phyloP scores from a whole-genome alignment of 1,284 basidiomycete species.

The Naganishia sp. region DNA sequence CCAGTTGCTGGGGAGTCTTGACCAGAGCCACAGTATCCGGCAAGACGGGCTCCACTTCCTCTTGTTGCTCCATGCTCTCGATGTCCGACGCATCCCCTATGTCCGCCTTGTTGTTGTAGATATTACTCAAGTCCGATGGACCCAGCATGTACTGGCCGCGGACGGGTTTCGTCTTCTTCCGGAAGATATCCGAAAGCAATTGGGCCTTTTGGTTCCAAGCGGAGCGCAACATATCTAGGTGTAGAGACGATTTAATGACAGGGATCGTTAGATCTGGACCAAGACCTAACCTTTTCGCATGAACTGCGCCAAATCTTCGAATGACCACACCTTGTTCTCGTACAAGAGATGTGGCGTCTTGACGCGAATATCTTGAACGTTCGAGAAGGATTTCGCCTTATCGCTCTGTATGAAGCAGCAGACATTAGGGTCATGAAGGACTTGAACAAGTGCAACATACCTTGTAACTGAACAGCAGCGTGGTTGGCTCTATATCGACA shows the following conservation, averaged over 20 bases:
- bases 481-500: conserved; percentile 68
- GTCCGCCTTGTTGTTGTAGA: not conserved
- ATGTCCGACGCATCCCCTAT: not conserved
- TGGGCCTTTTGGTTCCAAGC: conserved; percentile 54
- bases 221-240: conserved; percentile 46
- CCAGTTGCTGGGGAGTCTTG: conserved; percentile 12
- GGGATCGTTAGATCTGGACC: not conserved
- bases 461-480: conserved; percentile 57
- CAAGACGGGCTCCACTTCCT: not conserved
- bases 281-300: conserved; percentile 70
- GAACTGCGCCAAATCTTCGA: conserved; percentile 76
- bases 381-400: conserved; percentile 56
- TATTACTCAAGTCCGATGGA: conserved; percentile 9
- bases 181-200: conserved; percentile 50
- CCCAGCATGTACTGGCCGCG: not conserved
- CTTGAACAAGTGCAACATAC: conserved; percentile 38
- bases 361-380: conserved; percentile 60
- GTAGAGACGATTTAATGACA: not conserved
- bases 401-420: conserved; percentile 49
- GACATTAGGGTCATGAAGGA: conserved; percentile 39
- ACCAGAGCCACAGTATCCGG: conserved; percentile 22
- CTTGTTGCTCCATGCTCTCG: not conserved
- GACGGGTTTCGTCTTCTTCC: conserved; percentile 29
- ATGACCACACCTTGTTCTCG: conserved; percentile 82
- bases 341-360: conserved; percentile 66